These are phyloP conservation scores for Aspergillus indologenus DNA, from an alignment of 495 filamentous ascomycete genomes.

Conservation along the genomic window DNA sequence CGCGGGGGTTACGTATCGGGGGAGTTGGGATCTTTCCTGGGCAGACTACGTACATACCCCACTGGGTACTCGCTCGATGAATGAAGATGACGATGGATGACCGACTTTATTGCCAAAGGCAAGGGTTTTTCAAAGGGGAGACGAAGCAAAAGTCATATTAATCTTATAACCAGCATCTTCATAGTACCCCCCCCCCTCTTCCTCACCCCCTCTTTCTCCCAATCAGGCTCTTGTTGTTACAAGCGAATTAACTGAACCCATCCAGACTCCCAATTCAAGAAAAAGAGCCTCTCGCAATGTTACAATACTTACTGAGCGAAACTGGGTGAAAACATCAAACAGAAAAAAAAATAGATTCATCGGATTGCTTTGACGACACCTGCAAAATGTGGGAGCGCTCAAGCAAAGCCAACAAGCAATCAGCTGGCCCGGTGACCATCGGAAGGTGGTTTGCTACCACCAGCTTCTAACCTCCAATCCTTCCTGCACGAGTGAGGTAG, in stretches of 20 bases:
- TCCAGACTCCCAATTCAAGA: background rate
- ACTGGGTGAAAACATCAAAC: background rate
- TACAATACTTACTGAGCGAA: too few relatives aligned
- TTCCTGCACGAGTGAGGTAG: constrained; percentile 8
- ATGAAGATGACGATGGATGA: background rate
- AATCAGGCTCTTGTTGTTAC: too few relatives aligned
- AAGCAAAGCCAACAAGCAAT: background rate
- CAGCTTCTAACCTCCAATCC: constrained; percentile 7
- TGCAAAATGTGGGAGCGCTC: background rate
- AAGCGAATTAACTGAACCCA: too few relatives aligned
- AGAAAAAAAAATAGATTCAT: background rate
- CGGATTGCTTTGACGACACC: background rate
- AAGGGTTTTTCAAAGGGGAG: too few relatives aligned
- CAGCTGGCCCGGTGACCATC: constrained; percentile 6
- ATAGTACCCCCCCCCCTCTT: too few relatives aligned
- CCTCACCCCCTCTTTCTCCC: too few relatives aligned
- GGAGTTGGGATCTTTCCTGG: background rate
- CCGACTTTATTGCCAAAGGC: background rate
- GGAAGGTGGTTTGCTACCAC: constrained; percentile 1
- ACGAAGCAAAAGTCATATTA: too few relatives aligned
- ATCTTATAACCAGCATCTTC: too few relatives aligned
- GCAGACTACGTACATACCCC: background rate
- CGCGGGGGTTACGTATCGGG: background rate
- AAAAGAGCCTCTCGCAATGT: too few relatives aligned
- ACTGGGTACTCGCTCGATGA: background rate